Evolutionary conservation across 179 eudicot species (phyloP).

Genomic region (Beta macrorhiza): DNA sequence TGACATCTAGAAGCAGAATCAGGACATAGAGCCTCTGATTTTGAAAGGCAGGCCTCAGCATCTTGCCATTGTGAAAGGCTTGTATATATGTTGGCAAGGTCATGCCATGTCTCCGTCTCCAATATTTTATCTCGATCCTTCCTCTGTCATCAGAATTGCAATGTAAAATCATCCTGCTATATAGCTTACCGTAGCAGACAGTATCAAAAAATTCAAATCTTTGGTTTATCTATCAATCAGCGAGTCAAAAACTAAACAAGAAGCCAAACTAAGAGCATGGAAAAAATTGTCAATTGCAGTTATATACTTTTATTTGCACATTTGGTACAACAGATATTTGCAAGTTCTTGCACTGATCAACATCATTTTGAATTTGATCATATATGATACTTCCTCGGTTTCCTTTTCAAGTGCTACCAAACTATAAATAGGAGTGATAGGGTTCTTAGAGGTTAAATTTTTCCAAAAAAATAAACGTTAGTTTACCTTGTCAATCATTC

Average conservation of each 20-base stretch:
- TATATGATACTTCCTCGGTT: background rate
- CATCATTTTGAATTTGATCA: background rate
- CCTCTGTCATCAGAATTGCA: constrained; percentile 39
- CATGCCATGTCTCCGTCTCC: constrained; percentile 91
- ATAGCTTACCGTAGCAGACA: background rate
- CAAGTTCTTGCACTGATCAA: background rate
- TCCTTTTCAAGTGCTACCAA: too few relatives aligned
- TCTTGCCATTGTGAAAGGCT: constrained; percentile 75
- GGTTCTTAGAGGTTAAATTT: too few relatives aligned
- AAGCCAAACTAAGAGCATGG: background rate
- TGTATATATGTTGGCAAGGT: constrained; percentile 67
- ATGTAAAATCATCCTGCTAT: background rate
- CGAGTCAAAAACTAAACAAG: background rate
- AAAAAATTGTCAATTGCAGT: background rate
- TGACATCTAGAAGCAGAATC: constrained; percentile 66
- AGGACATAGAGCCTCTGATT: constrained; percentile 52
- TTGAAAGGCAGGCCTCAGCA: constrained; percentile 82
- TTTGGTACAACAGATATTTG: too few relatives aligned
- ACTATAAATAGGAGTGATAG: too few relatives aligned
- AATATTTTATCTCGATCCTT: constrained; percentile 37
- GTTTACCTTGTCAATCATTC: too few relatives aligned
- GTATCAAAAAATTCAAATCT: background rate
- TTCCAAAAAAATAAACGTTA: too few relatives aligned
- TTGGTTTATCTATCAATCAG: background rate
- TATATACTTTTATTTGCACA: background rate